Base-by-base conservation (phyloP, 495 filamentous ascomycete genomes). In the Penicillium dipodomyicola region DNA sequence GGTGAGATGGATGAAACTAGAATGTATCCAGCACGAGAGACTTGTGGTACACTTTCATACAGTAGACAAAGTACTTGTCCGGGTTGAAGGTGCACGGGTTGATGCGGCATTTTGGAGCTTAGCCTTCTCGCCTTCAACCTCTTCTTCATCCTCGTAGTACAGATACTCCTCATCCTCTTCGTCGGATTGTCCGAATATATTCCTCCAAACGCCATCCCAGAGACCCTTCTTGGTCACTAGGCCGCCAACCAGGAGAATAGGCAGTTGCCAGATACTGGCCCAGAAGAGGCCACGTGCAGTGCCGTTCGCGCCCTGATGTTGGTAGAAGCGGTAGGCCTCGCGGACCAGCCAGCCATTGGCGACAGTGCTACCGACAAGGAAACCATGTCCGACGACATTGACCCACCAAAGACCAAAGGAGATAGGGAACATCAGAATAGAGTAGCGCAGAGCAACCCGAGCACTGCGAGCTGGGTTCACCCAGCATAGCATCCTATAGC, bases 181-280 rank as follows among this genome's bases (percentile, higher is more conserved):
- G 8, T 83, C 80, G 0, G 69, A 65, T 19, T 70, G 66, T 1
- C 88, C 89, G 47, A 82, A 72, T 0, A 86, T 67, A 33, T 84
- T 82, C 52, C 81, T 77, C 89, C 88, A 96, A 20, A 96, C 81
- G 35, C 92, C 81, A 60, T 88, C 82, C 91, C 91, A 96, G 63
- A 97, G 78, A 0, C 92, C 95, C 75, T 92, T 96, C 82, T 98
- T 98, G 67, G 94, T 91, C 45, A 86, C 84, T 68, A 97, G 88
- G 39, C 91, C 95, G 56, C 97, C 75, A 55, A 96, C 89, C 78
- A 98, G 84, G 22, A 97, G 81, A 43, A 90, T 89, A 0, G 94
- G 94, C 37, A 98, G 65, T 75, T 97, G 92, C 94, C 94, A 98
- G 23, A 98, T 91, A 71, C 91, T 95, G 0, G 94, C 91, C 94